Evolutionary conservation across 257 asterid genomes (phyloP), one percentile per base, ranked within the genome.

Genomic region (Rhazya stricta): DNA sequence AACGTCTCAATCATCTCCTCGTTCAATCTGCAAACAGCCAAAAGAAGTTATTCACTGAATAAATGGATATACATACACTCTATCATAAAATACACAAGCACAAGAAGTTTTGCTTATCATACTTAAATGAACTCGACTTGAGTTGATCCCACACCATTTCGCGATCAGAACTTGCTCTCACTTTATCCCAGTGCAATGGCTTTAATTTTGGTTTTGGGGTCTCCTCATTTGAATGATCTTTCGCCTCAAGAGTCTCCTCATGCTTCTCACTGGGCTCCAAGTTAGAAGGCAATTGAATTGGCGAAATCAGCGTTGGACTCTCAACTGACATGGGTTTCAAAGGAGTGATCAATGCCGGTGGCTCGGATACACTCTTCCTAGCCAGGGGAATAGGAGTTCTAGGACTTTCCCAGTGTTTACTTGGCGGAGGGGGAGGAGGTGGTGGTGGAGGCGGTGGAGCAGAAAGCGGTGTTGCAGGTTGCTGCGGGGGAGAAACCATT

Each of bases 121-220:
- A 92, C 99, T 86, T 90, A 62, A 94, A 94, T 23, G 97, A 88
- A 89, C 98, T 89, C 82, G 90, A 88, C 82, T 91, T 88, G 46
- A 95, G 85, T 62, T 92, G 99, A 89, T 95, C 99, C 99, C 98
- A 95, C 79, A 92, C 98, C 97, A 91, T 95, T 84, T 90, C 97
- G 34, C 96, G 84, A 77, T 89, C 97, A 32, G 99, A 95, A 65
- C 94, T 92, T 32, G 97, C 99, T 82, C 94, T 82, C 56, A 95
- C 97, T 90, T 92, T 95, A 80, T 92, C 99, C 99, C 99, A 92
- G 54, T 95, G 99, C 90, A 95, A 78, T 21, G 96, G 91, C 88
- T 95, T 95, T 86, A 95, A 76, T 83, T 91, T 92, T 19, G 96
- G 96, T 80, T 95, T 94, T 8, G 89, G 85, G 51, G 74, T 84